A percentile compares a stretch with the other conserved stretches of the same genome.
phyloP scores from a whole-genome alignment of 1,284 basidiomycete genomes.

The Crepidotus sp. region DNA sequence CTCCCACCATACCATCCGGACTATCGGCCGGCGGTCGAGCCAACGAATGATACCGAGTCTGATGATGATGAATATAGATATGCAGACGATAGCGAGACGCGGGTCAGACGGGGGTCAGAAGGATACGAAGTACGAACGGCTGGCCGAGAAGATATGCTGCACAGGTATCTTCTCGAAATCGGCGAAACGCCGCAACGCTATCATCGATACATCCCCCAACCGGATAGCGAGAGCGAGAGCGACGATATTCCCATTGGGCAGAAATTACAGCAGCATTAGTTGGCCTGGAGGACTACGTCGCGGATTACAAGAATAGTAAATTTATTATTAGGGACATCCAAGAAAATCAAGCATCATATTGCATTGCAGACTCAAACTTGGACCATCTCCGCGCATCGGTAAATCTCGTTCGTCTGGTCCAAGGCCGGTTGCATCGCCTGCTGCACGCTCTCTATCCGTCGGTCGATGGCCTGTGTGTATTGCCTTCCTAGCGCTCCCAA shows the following conservation, averaged over 20 bases:
- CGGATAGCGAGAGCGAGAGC: constrained; percentile 26
- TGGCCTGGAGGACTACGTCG: not conserved
- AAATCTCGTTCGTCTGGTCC: constrained; percentile 14
- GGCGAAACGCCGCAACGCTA: constrained; percentile 50
- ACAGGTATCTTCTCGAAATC: constrained; percentile 43
- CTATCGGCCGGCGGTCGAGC: constrained; percentile 33
- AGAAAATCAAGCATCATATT: not conserved
- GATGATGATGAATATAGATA: constrained; percentile 27
- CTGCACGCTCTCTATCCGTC: constrained; percentile 12
- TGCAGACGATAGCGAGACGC: constrained; percentile 23
- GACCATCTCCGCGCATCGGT: constrained; percentile 11
- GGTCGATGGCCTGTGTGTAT: constrained; percentile 6
- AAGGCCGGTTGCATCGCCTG: constrained; percentile 15
- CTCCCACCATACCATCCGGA: constrained; percentile 70
- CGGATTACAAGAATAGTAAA: not conserved
- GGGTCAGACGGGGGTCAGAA: constrained; percentile 64
- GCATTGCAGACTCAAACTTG: not conserved
- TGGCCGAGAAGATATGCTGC: constrained; percentile 53
- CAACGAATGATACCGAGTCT: constrained; percentile 8
- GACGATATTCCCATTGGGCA: constrained; percentile 21
- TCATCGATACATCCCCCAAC: constrained; percentile 50
- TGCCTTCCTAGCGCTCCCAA: constrained; percentile 9
- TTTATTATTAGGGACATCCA: not conserved
- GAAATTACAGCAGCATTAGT: not conserved
- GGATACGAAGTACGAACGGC: constrained; percentile 63